Conservation (phyloP, 495 filamentous ascomycete species). For the Xylaria flabelliformis region DNA sequence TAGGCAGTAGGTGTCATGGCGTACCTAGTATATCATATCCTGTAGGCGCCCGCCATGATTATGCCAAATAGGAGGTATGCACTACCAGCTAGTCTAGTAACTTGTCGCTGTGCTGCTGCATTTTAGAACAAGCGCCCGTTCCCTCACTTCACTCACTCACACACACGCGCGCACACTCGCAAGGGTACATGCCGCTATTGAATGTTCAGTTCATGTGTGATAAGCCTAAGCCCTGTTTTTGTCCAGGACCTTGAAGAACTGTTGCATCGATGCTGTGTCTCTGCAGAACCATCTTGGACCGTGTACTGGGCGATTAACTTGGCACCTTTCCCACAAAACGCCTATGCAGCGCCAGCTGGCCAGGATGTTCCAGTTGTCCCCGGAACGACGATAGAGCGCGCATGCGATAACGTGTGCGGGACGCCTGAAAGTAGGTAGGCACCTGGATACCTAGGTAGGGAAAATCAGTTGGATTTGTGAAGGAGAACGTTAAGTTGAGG, state of each 20-base stretch:
- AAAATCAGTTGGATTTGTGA: constrained; percentile 3
- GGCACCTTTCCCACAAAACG: background rate
- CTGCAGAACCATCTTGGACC: constrained; percentile 10
- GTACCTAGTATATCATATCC: background rate
- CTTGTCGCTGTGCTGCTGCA: constrained; percentile 14
- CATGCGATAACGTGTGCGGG: background rate
- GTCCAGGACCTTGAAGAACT: constrained; percentile 4
- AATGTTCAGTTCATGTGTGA: constrained; percentile 14
- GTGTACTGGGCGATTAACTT: constrained; percentile 20
- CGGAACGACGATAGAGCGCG: background rate
- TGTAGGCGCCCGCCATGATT: constrained; percentile 23
- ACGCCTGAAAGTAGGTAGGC: background rate
- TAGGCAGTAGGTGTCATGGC: background rate
- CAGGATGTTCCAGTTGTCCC: constrained; percentile 6
- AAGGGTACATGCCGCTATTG: constrained; percentile 22
- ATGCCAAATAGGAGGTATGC: constrained; percentile 22
- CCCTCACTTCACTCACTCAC: background rate
- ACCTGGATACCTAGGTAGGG: background rate
- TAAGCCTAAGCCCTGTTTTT: constrained; percentile 11
- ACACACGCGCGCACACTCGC: constrained; percentile 8
- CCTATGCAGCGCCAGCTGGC: constrained; percentile 1
- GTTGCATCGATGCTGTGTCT: constrained; percentile 25
- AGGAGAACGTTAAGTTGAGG: constrained; percentile 14
- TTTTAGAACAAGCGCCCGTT: constrained; percentile 25
- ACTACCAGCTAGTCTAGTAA: constrained; percentile 8